Base-by-base conservation (phyloP, 176 grass and related monocot species). In the Bolboschoenus planiculmis region DNA sequence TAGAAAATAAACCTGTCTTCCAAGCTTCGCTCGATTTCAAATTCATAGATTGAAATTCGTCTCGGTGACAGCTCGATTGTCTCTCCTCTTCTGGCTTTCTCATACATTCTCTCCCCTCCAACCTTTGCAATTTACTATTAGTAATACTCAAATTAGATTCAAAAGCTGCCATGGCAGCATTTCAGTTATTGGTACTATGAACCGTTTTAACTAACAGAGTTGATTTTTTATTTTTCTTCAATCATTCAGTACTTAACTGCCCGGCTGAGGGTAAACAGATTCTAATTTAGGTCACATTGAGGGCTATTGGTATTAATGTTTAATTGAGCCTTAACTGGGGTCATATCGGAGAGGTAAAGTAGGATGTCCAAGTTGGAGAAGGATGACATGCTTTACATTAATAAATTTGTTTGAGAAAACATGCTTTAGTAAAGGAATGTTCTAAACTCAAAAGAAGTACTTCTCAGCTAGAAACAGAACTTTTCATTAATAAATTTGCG, bases 91-190 rank as follows among this genome's bases (percentile, higher is more conserved):
- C 95, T 98, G 86, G 95, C 95, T 86, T 95, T 95, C 20, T 93
- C 95, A 77, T 98, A 98, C 90, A 97, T 90, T 85, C 88, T 97
- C 90, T 97, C 95, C 35, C 95, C 95, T 16, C 95, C 92, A 26
- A 97, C 92, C 95, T 97, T 36, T 35, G 78, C 72, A 76, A 48
- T 39, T n/a, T 67, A 37, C 16, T 35, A 76, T 48, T 51, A 15
- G 26, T 50, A 50, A 27, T 21, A 9, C 9, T 3, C 2, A 18
- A 1, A 71, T 0, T 75, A 29, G 26, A 18, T 76, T 48, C 14
- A 76, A 76, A 31, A 20, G 23, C 31, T 37, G 16, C 15, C 64
- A 71, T 42, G 36, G n/a, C 66, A 71, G 37, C 8, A 71, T 34
- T 66, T 24, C 37, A 71, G n/a, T 71, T 71, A 24, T 43, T 44